A percentile compares a stretch with the other conserved stretches of the same genome.
Evolutionary conservation across 225 moss, liverwort and hornwort species (phyloP).

Genomic region (Polytrichum commune): DNA sequence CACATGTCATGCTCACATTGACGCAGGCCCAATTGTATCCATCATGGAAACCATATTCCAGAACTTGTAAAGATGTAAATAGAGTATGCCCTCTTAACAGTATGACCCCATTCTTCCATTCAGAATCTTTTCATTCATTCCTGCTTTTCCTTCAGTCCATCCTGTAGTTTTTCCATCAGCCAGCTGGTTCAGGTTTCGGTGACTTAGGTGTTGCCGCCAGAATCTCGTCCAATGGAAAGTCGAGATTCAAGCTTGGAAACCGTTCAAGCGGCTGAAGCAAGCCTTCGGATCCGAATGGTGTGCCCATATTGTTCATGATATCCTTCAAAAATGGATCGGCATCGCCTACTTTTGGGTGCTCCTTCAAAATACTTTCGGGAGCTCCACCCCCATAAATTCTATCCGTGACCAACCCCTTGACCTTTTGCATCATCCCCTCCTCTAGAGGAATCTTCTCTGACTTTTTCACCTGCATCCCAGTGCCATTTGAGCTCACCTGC

Average conservation of each 20-base stretch:
- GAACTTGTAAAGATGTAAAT: too few species aligned
- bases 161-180: neutral
- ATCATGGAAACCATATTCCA: too few species aligned
- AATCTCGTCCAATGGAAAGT: slow-evolving; percentile 36
- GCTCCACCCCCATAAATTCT: slow-evolving; percentile 25
- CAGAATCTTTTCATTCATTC: too few species aligned
- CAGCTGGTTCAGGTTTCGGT: slow-evolving; percentile 4
- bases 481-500: slow-evolving; percentile 18
- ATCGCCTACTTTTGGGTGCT: slow-evolving; percentile 19
- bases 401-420: slow-evolving; percentile 14
- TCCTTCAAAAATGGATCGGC: slow-evolving; percentile 30
- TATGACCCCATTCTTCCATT: neutral
- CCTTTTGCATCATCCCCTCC: slow-evolving; percentile 10
- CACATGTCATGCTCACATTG: too few species aligned
- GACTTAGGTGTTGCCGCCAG: slow-evolving; percentile 15
- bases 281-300: slow-evolving; percentile 28
- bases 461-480: slow-evolving; percentile 20
- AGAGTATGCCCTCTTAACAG: too few species aligned
- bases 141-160: too few species aligned
- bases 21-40: too few species aligned
- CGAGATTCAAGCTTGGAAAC: slow-evolving; percentile 44
- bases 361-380: slow-evolving; percentile 16
- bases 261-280: slow-evolving; percentile 31
- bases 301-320: slow-evolving; percentile 26
- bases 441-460: slow-evolving; percentile 22